Evolutionary conservation across 768 basidiomycete species (phyloP), one percentile per base, ranked within the genome.

Genomic region (Chalciporus chontae): DNA sequence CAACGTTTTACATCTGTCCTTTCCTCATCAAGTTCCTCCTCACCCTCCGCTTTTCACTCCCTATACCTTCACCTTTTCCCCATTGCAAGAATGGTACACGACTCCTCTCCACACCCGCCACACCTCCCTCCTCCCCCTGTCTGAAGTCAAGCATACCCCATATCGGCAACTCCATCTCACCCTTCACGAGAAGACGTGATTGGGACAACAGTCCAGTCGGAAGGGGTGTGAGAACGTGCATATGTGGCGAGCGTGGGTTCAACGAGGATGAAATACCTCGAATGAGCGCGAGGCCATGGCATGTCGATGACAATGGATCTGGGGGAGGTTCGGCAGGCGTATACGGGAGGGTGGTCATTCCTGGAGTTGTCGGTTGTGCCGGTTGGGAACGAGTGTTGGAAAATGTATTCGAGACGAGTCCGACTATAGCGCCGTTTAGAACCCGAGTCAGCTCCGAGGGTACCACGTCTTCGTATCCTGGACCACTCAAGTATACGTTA

Each of bases 1-100:
- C 24, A 24, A 24, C 24, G 4, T 24, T 24, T 14, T 63, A 87
- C 77, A 79, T 77, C 67, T 92, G 90, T 7, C 80, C 84, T 55
- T 80, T 81, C 21, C 93, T 74, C 90, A 93, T 91, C 64, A 96
- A 66, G 70, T 95, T 95, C 63, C 92, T 76, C 65, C 94, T 77
- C 40, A 90, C 83, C 38, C 83, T 73, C 65, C 84, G 76, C 59
- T 76, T 80, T 54, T 87, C 89, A 9, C 76, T 82, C 3, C 92
- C 94, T 9, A 85, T 66, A 2, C 85, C 89, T 40, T 79, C 83
- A 0, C 76, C 77, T 55, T 79, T 83, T 0, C 85, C 84, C 83
- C 84, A 87, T 57, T 85, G 85, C 64, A 95, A 67, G 69, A 81
- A 95, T n/a, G 94, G 84, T 17, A 83, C 76, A 4, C 70, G 80